Percentiles rank a stretch among this genome's conserved stretches.
Evolutionary conservation across 306 rosid genomes (phyloP).

Genomic region (Trifolium fragiferum): DNA sequence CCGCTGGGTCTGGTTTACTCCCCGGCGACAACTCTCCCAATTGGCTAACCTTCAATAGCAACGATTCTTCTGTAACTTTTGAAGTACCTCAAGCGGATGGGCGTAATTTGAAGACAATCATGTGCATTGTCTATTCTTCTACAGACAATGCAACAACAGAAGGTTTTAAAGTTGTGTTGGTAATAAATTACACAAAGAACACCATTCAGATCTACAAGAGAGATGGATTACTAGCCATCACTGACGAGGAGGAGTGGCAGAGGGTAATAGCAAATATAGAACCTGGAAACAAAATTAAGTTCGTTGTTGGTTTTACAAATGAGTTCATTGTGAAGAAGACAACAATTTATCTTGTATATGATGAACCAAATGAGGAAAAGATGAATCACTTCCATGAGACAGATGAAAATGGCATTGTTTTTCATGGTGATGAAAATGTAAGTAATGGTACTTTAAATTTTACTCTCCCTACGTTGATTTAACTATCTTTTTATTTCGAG

Average conservation of each 20-base stretch:
- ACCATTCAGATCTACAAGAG: slow-evolving; percentile 1
- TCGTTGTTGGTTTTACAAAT: neutral
- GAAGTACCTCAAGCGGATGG: neutral
- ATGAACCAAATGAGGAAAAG: neutral
- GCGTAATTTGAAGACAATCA: neutral
- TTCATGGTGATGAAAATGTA: neutral
- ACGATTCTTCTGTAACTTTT: neutral
- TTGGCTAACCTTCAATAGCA: neutral
- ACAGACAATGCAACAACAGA: neutral
- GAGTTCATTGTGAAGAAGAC: neutral
- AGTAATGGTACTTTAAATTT: neutral
- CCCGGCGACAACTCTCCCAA: neutral
- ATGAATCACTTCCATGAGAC: neutral
- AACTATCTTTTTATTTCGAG: too few relatives aligned
- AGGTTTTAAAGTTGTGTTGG: neutral
- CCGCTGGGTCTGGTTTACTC: neutral
- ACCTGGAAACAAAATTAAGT: neutral
- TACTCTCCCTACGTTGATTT: neutral
- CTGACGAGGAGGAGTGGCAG: neutral
- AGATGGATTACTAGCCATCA: neutral
- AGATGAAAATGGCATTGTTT: neutral
- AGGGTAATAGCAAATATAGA: neutral
- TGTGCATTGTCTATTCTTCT: neutral
- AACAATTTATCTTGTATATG: neutral
- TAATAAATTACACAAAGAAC: neutral